These are phyloP conservation scores for Eucalyptus virginea DNA, from an alignment of 345 rosid genomes.

Conservation along the genomic window DNA sequence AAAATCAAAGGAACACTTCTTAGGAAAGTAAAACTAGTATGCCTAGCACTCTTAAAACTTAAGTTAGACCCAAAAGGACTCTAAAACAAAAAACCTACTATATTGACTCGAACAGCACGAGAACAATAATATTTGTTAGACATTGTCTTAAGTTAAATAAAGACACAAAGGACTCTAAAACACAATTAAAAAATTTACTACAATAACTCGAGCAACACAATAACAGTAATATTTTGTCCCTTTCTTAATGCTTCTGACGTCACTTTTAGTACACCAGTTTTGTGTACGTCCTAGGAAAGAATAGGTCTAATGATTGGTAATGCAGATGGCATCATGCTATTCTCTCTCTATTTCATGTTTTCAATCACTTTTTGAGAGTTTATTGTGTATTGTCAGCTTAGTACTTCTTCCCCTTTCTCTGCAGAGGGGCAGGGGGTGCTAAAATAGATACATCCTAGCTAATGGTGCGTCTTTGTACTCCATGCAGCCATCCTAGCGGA, in stretches of 20 bases:
- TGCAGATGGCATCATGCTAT: neutral
- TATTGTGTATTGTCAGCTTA: neutral
- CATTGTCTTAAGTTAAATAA: neutral
- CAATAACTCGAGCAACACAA: neutral
- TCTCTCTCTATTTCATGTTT: neutral
- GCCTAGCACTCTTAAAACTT: neutral
- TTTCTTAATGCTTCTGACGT: neutral
- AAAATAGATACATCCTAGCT: neutral
- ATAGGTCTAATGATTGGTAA: neutral
- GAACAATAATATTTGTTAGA: neutral
- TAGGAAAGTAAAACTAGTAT: neutral
- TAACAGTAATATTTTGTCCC: neutral
- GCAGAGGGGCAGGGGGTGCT: neutral
- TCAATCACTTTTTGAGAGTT: neutral
- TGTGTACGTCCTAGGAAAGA: neutral
- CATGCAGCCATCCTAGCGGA: conserved; percentile 91
- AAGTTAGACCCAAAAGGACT: neutral
- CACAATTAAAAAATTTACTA: neutral
- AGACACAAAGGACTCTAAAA: neutral
- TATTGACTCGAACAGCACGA: neutral
- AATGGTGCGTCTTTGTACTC: conserved; percentile 6
- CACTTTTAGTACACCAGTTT: neutral
- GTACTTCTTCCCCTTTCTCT: neutral
- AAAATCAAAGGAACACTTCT: neutral
- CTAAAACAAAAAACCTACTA: neutral